These are phyloP conservation scores for Aquilaria sinensis DNA, from an alignment of 345 rosid genomes.

Conservation along the genomic window DNA sequence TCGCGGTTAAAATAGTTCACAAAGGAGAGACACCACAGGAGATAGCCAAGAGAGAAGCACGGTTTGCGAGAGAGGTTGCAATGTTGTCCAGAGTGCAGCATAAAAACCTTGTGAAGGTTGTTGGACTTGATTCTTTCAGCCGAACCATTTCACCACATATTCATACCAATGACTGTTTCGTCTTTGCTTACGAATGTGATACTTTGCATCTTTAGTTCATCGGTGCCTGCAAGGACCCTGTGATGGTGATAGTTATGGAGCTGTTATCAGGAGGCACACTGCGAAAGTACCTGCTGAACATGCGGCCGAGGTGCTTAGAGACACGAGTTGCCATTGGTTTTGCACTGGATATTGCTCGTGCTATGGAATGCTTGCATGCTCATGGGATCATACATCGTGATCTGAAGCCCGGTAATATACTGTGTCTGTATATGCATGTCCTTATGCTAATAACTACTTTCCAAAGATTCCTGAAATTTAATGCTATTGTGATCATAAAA, in stretches of 20 bases:
- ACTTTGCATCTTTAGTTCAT: constrained; percentile 50
- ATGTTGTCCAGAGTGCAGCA: constrained; percentile 92
- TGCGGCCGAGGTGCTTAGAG: constrained; percentile 81
- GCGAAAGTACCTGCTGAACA: constrained; percentile 72
- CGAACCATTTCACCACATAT: not conserved
- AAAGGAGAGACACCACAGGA: constrained; percentile 83
- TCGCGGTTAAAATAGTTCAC: constrained; percentile 81
- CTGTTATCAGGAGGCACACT: constrained; percentile 80
- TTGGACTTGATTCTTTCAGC: constrained; percentile 15
- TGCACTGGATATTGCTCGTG: constrained; percentile 90
- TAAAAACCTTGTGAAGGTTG: constrained; percentile 88
- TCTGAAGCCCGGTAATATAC: constrained; percentile 76
- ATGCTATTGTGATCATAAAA: too few species aligned
- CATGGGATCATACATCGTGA: constrained; percentile 98
- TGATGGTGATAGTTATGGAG: constrained; percentile 94
- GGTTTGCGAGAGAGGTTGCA: constrained; percentile 83
- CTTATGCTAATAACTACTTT: not conserved
- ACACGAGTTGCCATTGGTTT: constrained; percentile 66
- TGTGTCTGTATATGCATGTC: constrained; percentile 4
- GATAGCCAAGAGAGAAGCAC: constrained; percentile 69
- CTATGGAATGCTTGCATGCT: constrained; percentile 93
- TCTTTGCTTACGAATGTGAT: constrained; percentile 5
- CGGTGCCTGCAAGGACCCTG: constrained; percentile 95
- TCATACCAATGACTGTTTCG: not conserved
- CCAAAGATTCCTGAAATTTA: too few species aligned